Evolutionary conservation across 2,329 filamentous ascomycete species (phyloP).

Genomic region (Hymenoscyphus infarciens): DNA sequence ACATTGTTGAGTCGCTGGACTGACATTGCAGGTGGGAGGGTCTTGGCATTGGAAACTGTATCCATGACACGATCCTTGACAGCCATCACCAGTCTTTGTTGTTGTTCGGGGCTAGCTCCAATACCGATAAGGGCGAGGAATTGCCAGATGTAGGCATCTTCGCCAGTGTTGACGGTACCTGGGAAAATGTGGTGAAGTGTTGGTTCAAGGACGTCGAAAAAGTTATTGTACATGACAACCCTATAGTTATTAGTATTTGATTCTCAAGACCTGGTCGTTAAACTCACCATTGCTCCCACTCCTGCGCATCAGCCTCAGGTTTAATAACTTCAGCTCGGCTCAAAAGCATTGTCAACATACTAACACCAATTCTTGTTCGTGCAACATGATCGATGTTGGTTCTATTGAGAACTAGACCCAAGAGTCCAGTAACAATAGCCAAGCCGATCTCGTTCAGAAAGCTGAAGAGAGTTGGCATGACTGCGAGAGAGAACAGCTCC

Average conservation of each 20-base stretch:
- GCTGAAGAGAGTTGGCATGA: slow-evolving; percentile 85
- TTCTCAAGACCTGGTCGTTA: slow-evolving; percentile 12
- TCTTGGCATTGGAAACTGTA: slow-evolving; percentile 85
- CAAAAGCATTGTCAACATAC: slow-evolving; percentile 88
- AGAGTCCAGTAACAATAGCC: slow-evolving; percentile 83
- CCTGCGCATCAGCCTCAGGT: slow-evolving; percentile 63
- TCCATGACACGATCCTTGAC: slow-evolving; percentile 99
- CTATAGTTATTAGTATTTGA: slow-evolving; percentile 41
- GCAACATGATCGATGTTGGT: slow-evolving; percentile 82
- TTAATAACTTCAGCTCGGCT: slow-evolving; percentile 92
- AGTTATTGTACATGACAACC: slow-evolving; percentile 74
- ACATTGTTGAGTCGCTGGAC: slow-evolving; percentile 83
- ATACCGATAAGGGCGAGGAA: slow-evolving; percentile 94
- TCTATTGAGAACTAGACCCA: slow-evolving; percentile 72
- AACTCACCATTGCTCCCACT: slow-evolving; percentile 75
- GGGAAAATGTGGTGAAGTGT: slow-evolving; percentile 85
- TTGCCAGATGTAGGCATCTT: slow-evolving; percentile 98
- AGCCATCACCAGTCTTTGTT: slow-evolving; percentile 87
- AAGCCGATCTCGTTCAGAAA: slow-evolving; percentile 90
- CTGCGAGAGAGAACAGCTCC: slow-evolving; percentile 80
- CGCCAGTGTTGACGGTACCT: slow-evolving; percentile 80
- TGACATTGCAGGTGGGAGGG: slow-evolving; percentile 80
- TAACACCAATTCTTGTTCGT: slow-evolving; percentile 81
- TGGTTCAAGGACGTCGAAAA: slow-evolving; percentile 86
- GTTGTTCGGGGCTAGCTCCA: slow-evolving; percentile 88